Evolutionary conservation across 2,329 filamentous ascomycete species (phyloP).

Genomic region (Daldinia sp.): DNA sequence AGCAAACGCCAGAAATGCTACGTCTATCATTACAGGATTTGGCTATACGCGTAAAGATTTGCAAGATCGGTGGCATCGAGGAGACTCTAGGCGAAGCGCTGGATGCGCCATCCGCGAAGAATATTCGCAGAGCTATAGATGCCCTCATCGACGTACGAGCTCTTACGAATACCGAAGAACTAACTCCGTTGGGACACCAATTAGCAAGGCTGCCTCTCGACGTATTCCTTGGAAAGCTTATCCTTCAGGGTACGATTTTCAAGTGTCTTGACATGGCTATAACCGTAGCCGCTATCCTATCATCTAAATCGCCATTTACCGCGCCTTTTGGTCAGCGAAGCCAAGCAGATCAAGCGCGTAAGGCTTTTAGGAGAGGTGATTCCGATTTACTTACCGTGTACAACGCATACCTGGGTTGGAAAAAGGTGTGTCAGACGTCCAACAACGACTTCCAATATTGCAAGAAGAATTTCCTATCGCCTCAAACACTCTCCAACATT

Average conservation of each 20-base stretch:
- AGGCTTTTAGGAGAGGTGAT: constrained; percentile 84
- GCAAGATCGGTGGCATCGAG: constrained; percentile 93
- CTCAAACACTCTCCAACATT: constrained; percentile 90
- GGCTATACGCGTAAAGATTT: constrained; percentile 96
- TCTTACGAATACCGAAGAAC: constrained; percentile 81
- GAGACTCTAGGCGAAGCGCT: constrained; percentile 88
- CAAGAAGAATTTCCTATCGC: constrained; percentile 90
- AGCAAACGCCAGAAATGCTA: constrained; percentile 97
- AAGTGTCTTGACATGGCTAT: constrained; percentile 91
- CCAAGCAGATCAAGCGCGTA: constrained; percentile 83
- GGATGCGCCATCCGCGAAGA: constrained; percentile 90
- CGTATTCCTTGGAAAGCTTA: constrained; percentile 93
- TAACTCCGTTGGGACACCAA: constrained; percentile 88
- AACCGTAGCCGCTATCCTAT: constrained; percentile 91
- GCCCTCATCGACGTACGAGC: constrained; percentile 93
- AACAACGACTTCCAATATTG: constrained; percentile 90
- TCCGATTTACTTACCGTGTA: constrained; percentile 94
- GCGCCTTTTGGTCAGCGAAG: constrained; percentile 85
- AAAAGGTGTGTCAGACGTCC: constrained; percentile 78
- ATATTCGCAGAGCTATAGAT: constrained; percentile 92
- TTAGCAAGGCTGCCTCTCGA: constrained; percentile 91
- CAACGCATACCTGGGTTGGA: constrained; percentile 94
- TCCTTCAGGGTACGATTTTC: constrained; percentile 87
- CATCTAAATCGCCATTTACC: constrained; percentile 93
- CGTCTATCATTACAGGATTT: constrained; percentile 93